phyloP scores from a whole-genome alignment of 352 stramenopile genomes.

The Globisporangium canariense region DNA sequence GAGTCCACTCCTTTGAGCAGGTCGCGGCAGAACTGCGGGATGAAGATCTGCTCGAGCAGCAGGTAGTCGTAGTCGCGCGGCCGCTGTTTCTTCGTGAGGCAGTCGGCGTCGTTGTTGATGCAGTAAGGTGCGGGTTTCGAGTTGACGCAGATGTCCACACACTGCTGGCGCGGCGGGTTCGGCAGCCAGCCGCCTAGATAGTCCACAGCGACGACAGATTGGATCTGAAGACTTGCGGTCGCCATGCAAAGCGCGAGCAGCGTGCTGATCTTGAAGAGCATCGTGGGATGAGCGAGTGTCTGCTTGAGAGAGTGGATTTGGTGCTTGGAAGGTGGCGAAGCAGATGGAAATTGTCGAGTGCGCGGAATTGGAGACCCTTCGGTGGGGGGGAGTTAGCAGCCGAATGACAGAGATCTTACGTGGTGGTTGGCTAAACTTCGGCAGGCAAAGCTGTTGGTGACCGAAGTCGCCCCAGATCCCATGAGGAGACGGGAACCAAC shows the following conservation, averaged over 20 bases:
- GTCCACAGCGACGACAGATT: constrained; percentile 27
- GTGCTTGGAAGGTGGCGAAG: neutral
- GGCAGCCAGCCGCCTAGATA: constrained; percentile 60
- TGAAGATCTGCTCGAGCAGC: constrained; percentile 73
- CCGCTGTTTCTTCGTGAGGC: constrained; percentile 57
- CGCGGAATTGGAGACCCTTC: neutral
- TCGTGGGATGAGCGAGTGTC: neutral
- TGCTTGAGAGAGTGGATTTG: neutral
- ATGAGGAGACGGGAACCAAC: too few species aligned
- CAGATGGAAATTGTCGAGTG: neutral
- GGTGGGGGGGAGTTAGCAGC: too few species aligned
- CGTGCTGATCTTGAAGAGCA: constrained; percentile 11
- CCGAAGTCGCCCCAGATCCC: too few species aligned
- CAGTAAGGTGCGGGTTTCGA: constrained; percentile 50
- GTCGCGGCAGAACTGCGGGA: constrained; percentile 80
- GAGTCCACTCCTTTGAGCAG: constrained; percentile 63
- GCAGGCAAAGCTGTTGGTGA: too few species aligned
- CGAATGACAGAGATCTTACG: too few species aligned
- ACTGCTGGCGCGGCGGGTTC: constrained; percentile 37
- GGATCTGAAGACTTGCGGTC: neutral
- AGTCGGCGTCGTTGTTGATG: constrained; percentile 42
- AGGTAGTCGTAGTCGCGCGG: constrained; percentile 76
- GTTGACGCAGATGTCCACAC: constrained; percentile 72
- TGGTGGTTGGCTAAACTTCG: too few species aligned
- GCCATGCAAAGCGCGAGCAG: constrained; percentile 4